phyloP scores from a whole-genome alignment of 768 basidiomycete species.

The Rhodotorula kratochvilovae region DNA sequence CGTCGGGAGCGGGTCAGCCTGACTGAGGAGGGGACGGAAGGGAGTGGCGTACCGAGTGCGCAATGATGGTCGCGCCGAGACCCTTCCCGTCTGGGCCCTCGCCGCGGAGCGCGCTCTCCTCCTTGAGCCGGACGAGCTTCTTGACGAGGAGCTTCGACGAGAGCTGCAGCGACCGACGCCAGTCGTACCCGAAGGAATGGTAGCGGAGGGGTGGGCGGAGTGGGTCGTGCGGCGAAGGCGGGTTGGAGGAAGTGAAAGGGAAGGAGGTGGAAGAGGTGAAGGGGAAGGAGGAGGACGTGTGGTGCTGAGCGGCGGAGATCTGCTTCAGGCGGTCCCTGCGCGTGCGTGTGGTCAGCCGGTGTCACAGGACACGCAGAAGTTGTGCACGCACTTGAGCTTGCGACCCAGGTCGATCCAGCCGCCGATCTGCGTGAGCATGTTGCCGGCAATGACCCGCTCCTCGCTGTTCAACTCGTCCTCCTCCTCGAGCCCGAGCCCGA shows the following conservation, averaged over 20 bases:
- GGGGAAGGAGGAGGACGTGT: background rate
- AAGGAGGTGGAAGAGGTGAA: background rate
- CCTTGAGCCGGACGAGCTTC: constrained; percentile 9
- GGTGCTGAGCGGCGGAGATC: background rate
- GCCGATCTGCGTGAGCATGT: constrained; percentile 23
- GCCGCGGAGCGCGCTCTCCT: constrained; percentile 13
- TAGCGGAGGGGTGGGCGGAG: constrained; percentile 20
- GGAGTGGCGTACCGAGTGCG: constrained; percentile 24
- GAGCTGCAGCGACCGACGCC: constrained; percentile 30
- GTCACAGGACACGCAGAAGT: too few species aligned
- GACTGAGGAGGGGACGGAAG: background rate
- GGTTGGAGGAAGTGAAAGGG: background rate
- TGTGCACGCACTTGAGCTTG: constrained; percentile 15
- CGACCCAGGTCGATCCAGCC: constrained; percentile 39
- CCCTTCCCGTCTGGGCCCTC: constrained; percentile 24
- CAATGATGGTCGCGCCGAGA: constrained; percentile 26
- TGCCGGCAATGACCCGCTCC: constrained; percentile 34
- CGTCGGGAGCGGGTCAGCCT: too few species aligned
- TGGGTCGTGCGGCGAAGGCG: background rate
- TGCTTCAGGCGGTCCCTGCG: constrained; percentile 13
- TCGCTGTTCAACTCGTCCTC: constrained; percentile 32
- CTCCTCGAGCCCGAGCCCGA: constrained; percentile 36
- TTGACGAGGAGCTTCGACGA: constrained; percentile 11
- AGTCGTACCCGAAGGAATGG: constrained; percentile 40
- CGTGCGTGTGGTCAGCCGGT: background rate